These are phyloP conservation scores for Tetrastigma voinierianum DNA, from an alignment of 164 flowering plant species.

Conservation along the genomic window DNA sequence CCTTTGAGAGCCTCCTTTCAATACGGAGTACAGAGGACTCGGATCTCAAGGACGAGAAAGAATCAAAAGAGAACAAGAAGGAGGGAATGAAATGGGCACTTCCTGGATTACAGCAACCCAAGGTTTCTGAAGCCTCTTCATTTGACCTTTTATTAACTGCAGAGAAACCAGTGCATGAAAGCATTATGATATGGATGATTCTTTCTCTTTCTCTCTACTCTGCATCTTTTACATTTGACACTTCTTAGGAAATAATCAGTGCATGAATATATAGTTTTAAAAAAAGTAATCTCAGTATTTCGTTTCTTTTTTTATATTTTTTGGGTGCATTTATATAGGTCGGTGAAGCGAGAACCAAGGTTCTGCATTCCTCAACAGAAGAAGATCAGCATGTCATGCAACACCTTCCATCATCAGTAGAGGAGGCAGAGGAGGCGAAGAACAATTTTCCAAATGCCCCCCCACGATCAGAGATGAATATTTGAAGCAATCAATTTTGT, in stretches of 20 bases:
- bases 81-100: constrained; percentile 61
- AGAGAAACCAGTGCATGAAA: too few relatives aligned
- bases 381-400: constrained; percentile 75
- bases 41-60: constrained; percentile 30
- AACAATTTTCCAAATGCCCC: too few relatives aligned
- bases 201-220: too few relatives aligned
- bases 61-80: constrained; percentile 11
- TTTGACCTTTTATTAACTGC: too few relatives aligned
- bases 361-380: constrained; percentile 76
- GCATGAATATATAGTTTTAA: too few relatives aligned
- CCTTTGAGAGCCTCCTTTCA: constrained; percentile 65
- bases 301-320: neutral
- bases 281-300: neutral
- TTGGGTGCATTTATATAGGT: constrained; percentile 42
- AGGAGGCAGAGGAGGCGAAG: neutral
- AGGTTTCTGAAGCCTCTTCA: constrained; percentile 27
- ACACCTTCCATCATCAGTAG: constrained; percentile 16
- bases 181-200: too few relatives aligned
- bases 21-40: constrained; percentile 30
- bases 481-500: constrained; percentile 24
- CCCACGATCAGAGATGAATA: too few relatives aligned
- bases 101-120: constrained; percentile 66
- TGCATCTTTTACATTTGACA: too few relatives aligned
- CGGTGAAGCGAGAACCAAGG: constrained; percentile 72
- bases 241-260: too few relatives aligned